These are phyloP conservation scores for Quercus phellos DNA, from an alignment of 331 rosid species.

Conservation along the genomic window DNA sequence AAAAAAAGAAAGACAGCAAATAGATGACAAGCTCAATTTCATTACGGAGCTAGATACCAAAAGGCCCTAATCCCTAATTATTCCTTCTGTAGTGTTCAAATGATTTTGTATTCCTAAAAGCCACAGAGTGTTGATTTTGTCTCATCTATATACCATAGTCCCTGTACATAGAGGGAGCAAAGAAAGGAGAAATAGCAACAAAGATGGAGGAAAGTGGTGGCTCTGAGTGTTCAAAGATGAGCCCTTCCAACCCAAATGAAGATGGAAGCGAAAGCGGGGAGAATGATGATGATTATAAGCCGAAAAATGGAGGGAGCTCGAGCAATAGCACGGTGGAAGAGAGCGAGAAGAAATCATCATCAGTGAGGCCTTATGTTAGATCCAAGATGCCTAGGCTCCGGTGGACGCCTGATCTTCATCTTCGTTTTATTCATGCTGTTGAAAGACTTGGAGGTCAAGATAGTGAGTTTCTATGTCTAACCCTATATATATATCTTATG, in stretches of 20 bases:
- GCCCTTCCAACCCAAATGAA: constrained; percentile 29
- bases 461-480: constrained; percentile 39
- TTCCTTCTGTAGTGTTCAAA: constrained; percentile 6
- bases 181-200: neutral
- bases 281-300: constrained; percentile 32
- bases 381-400: constrained; percentile 85
- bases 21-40: neutral
- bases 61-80: constrained; percentile 25
- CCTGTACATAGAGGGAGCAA: neutral
- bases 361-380: constrained; percentile 83
- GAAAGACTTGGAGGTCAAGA: constrained; percentile 97
- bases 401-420: constrained; percentile 94
- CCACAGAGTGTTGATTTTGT: neutral
- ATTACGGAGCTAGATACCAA: neutral
- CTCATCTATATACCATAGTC: neutral
- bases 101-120: constrained; percentile 2
- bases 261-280: constrained; percentile 38
- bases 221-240: constrained; percentile 58
- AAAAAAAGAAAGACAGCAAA: neutral
- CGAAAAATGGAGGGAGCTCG: constrained; percentile 64
- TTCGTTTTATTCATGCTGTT: constrained; percentile 79
- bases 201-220: constrained; percentile 35
- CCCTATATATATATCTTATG: neutral
- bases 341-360: constrained; percentile 42
- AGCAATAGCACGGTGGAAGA: constrained; percentile 91